Evolutionary conservation across 2,329 filamentous ascomycete species (phyloP).

Genomic region (Orbilia brochopaga): DNA sequence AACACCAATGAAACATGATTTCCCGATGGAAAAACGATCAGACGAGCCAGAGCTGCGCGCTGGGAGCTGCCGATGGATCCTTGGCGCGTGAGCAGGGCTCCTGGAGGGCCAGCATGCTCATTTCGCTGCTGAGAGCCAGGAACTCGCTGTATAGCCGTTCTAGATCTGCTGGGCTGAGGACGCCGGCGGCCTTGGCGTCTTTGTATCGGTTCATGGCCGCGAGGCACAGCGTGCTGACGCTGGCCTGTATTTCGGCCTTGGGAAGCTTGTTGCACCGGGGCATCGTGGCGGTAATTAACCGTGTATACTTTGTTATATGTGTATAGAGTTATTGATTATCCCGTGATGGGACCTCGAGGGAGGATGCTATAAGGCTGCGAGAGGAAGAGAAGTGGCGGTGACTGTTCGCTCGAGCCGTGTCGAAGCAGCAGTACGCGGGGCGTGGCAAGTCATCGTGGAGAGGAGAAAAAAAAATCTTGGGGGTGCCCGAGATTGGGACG

Average conservation of each 20-base stretch:
- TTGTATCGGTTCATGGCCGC: conserved; percentile 44
- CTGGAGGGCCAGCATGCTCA: conserved; percentile 44
- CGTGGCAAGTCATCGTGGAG: conserved; percentile 37
- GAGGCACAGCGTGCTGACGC: conserved; percentile 49
- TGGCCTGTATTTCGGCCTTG: conserved; percentile 43
- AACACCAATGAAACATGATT: too few relatives aligned
- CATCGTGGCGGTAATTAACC: conserved; percentile 24
- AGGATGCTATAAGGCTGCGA: too few relatives aligned
- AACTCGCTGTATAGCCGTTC: conserved; percentile 35
- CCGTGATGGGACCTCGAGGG: too few relatives aligned
- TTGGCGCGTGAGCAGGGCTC: conserved; percentile 31
- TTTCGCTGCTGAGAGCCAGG: conserved; percentile 37
- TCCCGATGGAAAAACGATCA: neutral
- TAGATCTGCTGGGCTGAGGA: conserved; percentile 15
- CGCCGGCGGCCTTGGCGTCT: conserved; percentile 30
- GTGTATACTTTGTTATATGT: neutral
- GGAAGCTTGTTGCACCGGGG: conserved; percentile 46
- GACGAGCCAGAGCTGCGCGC: conserved; percentile 36
- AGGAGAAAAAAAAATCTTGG: conserved; percentile 9
- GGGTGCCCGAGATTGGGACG: neutral
- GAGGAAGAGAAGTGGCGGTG: too few relatives aligned
- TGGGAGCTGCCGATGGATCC: neutral
- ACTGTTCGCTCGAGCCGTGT: too few relatives aligned
- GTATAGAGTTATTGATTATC: neutral
- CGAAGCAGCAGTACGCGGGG: conserved; percentile 4